phyloP scores from a whole-genome alignment of 208 protist genomes.

The Phytomonas serpens region DNA sequence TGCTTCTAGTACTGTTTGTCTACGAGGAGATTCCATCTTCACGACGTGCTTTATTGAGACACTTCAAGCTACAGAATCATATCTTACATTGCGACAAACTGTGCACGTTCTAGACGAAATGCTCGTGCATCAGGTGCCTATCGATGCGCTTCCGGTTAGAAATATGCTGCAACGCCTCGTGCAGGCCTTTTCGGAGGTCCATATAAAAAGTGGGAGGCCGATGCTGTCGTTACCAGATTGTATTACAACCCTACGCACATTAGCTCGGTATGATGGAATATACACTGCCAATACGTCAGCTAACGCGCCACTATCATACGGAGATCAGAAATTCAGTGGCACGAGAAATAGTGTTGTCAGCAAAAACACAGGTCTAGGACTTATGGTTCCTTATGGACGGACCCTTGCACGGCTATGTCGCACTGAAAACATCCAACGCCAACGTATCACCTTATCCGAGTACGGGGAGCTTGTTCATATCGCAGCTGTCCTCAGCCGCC shows the following conservation, averaged over 20 bases:
- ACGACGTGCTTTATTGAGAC: constrained; percentile 34
- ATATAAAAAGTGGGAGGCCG: neutral
- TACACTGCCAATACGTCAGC: neutral
- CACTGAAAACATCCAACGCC: neutral
- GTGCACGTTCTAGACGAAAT: constrained; percentile 20
- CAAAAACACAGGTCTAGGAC: neutral
- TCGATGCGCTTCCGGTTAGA: constrained; percentile 12
- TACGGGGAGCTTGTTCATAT: neutral
- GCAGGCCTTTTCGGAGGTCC: constrained; percentile 3
- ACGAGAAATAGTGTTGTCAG: neutral
- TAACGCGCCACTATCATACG: neutral
- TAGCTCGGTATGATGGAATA: constrained; percentile 8
- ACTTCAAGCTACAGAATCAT: constrained; percentile 20
- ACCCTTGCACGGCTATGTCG: neutral
- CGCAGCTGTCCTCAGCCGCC: neutral
- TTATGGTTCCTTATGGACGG: neutral
- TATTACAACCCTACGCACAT: constrained; percentile 6
- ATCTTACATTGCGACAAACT: constrained; percentile 24
- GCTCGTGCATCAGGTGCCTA: constrained; percentile 19
- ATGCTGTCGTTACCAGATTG: constrained; percentile 8
- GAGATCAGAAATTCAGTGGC: neutral
- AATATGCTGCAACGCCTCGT: constrained; percentile 22
- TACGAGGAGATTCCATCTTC: constrained; percentile 29
- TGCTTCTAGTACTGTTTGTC: constrained; percentile 33
- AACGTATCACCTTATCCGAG: neutral